Conservation (phyloP, 1,284 basidiomycete species). For the Phlebopus sp. region DNA sequence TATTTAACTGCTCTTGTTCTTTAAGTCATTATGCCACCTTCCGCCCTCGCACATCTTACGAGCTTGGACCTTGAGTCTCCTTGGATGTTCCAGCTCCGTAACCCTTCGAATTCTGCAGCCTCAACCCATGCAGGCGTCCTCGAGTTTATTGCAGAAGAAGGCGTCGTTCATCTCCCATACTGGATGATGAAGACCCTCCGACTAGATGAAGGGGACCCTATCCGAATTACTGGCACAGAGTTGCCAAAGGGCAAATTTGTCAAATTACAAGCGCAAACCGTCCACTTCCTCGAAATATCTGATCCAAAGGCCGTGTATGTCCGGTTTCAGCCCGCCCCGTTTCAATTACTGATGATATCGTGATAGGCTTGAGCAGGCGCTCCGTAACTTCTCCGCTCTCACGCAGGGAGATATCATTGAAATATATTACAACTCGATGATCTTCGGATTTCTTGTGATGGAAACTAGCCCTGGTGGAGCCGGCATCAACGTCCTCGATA, state of each 20-base stretch:
- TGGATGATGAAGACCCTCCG: conserved; percentile 99
- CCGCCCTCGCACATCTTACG: conserved; percentile 87
- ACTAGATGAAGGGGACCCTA: conserved; percentile 91
- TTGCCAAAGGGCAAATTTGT: conserved; percentile 94
- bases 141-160: conserved; percentile 98
- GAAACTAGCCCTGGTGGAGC: conserved; percentile 85
- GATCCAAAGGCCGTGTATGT: conserved; percentile 97
- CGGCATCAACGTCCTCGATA: conserved; percentile 91
- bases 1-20: conserved; percentile 5
- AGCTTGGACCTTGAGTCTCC: conserved; percentile 89
- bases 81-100: conserved; percentile 95
- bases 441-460: conserved; percentile 96
- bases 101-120: conserved; percentile 82
- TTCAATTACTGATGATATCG: conserved; percentile 5
- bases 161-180: conserved; percentile 91
- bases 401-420: conserved; percentile 92
- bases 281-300: conserved; percentile 91
- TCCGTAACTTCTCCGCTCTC: conserved; percentile 90
- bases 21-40: conserved; percentile 97
- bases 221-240: conserved; percentile 86
- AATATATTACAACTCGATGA: conserved; percentile 88
- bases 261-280: conserved; percentile 95
- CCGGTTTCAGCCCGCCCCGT: conserved; percentile 4
- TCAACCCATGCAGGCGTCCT: conserved; percentile 96
- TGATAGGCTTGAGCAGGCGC: conserved; percentile 85